Evolutionary conservation across 23 red algal species (phyloP), one percentile per base, ranked within the genome.

Genomic region (Cyanidium caldarium): DNA sequence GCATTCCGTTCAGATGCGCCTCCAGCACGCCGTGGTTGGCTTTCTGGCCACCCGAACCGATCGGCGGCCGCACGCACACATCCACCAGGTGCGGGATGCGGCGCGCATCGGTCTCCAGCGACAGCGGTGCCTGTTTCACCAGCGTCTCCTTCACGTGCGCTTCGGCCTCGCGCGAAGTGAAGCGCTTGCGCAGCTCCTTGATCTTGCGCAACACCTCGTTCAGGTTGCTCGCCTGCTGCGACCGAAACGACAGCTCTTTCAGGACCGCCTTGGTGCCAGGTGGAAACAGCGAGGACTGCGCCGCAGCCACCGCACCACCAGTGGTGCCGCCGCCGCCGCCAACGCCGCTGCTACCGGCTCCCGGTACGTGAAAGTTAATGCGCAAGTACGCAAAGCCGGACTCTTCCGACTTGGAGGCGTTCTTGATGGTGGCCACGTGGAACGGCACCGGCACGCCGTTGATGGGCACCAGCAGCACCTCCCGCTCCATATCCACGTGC

Each of bases 401-500:
- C 58, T 96, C 91, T 34, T 96, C 91, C 29, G 77, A 83, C 46
- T 96, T 96, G 46, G 69, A 79, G 14, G 81, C 83, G 56, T 96
- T 96, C 67, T 96, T 96, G 57, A 96, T 69, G 0, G 80, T 86
- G 0, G 84, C 56, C 26, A 96, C 77, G 73, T 96, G 91, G 38
- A 96, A 96, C 3, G 91, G 91, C 23, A 96, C 91, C 12, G 91
- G 82, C n/a, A 96, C 73, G 2, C 91, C 91, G 65, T 83, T 85
- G 65, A 96, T 96, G 2, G 91, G 91, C 20, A 87, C 80, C 40
- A 96, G 78, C 17, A 96, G 33, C 2, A 72, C 70, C 41, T 96
- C 91, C n/a, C 66, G 67, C 1, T 88, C 80, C 83, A 96, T 87
- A 37, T 96, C 91, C 15, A 96, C 91, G 45, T 68, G 68, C 25